phyloP scores from a whole-genome alignment of 139 green algal species.

The Ettlia oleoabundans region DNA sequence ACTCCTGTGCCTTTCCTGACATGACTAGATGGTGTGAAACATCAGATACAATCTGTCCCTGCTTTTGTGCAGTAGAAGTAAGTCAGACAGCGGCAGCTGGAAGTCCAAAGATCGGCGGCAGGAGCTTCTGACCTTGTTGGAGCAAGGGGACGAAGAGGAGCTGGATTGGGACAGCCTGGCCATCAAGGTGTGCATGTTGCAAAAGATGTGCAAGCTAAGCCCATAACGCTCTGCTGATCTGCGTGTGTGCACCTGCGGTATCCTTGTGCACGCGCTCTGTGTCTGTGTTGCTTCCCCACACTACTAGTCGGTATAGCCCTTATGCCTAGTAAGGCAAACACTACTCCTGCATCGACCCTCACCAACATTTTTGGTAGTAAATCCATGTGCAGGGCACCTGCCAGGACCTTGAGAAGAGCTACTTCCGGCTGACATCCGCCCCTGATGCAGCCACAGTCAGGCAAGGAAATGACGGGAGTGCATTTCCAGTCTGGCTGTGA shows the following conservation, averaged over 20 bases:
- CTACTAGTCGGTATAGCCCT: no score
- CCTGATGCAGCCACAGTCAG: constrained; percentile 73
- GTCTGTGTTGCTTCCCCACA: no score
- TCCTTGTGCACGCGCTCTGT: no score
- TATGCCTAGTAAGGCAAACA: no score
- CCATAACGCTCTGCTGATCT: background rate
- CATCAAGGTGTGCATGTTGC: constrained; percentile 35
- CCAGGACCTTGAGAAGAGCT: constrained; percentile 86
- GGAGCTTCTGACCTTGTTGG: constrained; percentile 14
- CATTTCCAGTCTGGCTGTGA: background rate
- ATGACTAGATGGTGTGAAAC: no score
- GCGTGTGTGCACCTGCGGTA: no score
- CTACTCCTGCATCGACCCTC: no score
- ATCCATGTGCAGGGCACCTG: constrained; percentile 61
- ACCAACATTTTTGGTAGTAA: no score
- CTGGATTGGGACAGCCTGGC: constrained; percentile 51
- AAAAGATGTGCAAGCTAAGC: background rate
- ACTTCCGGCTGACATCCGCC: constrained; percentile 83
- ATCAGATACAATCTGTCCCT: no score
- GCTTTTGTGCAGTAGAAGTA: background rate
- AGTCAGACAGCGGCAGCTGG: background rate
- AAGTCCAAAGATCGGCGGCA: constrained; percentile 14
- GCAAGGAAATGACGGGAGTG: background rate
- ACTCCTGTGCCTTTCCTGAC: no score
- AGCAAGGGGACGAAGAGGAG: constrained; percentile 33